Evolutionary conservation across 352 stramenopile genomes (phyloP).

Genomic region (Globisporangium heterothallicum): DNA sequence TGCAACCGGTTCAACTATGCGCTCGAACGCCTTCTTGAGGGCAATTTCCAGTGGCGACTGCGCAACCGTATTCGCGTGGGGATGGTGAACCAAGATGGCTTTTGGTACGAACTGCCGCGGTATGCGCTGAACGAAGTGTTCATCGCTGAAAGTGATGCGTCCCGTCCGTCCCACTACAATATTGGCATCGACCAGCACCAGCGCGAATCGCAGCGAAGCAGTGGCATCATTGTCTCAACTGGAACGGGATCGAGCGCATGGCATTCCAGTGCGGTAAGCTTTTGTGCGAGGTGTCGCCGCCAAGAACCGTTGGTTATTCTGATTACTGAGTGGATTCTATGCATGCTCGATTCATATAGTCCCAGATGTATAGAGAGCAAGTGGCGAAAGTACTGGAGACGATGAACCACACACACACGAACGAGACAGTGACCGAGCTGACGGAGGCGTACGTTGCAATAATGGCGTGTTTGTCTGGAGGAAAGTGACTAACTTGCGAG

Average conservation of each 20-base stretch:
- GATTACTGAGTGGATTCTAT: too few relatives aligned
- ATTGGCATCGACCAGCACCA: conserved; percentile 87
- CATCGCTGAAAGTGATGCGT: conserved; percentile 83
- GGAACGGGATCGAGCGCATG: conserved; percentile 85
- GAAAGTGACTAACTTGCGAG: too few relatives aligned
- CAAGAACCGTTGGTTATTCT: not conserved
- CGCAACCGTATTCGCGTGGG: conserved; percentile 81
- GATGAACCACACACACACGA: conserved; percentile 86
- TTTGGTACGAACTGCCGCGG: conserved; percentile 80
- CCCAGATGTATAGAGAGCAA: conserved; percentile 83
- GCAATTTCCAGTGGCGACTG: conserved; percentile 76
- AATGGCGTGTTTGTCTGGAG: too few relatives aligned
- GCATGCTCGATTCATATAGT: too few relatives aligned
- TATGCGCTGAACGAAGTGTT: conserved; percentile 89
- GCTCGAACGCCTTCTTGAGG: conserved; percentile 58
- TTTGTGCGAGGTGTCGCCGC: not conserved
- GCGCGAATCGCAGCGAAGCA: conserved; percentile 83
- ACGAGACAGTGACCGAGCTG: conserved; percentile 83
- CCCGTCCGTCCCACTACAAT: conserved; percentile 83
- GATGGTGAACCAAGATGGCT: conserved; percentile 87
- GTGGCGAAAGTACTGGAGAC: conserved; percentile 75
- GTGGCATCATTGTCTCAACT: conserved; percentile 84
- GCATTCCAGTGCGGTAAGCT: conserved; percentile 75
- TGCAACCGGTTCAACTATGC: conserved; percentile 65
- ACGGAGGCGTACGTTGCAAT: conserved; percentile 79